A percentile compares a stretch with the other conserved stretches of the same genome.
These are phyloP conservation scores for Musa troglodytarum DNA, from an alignment of 176 grass and related monocot genomes.

Conservation along the genomic window DNA sequence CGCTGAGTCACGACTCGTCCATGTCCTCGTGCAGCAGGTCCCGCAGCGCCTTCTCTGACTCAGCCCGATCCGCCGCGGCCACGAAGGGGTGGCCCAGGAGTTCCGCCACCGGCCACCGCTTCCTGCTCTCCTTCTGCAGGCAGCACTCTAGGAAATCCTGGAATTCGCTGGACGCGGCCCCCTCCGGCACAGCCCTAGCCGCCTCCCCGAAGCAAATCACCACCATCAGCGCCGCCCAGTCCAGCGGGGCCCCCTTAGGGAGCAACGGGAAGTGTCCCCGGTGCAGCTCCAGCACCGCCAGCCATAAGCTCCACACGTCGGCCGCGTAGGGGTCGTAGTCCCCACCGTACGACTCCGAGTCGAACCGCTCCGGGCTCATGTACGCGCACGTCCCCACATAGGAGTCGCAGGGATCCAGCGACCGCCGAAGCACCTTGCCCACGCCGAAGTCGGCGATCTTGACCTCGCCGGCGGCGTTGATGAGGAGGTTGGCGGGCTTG, in stretches of 20 bases:
- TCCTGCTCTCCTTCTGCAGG: constrained; percentile 64
- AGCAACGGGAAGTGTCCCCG: constrained; percentile 81
- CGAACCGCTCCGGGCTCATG: constrained; percentile 87
- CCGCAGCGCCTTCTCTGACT: constrained; percentile 26
- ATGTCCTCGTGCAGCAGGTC: constrained; percentile 12
- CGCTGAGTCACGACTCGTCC: not conserved
- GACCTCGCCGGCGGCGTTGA: constrained; percentile 47
- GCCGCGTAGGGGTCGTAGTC: constrained; percentile 91
- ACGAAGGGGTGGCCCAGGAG: constrained; percentile 68
- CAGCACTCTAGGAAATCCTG: constrained; percentile 61
- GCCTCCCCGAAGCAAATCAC: constrained; percentile 83
- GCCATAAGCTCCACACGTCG: constrained; percentile 77
- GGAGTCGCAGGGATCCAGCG: constrained; percentile 63
- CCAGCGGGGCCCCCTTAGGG: constrained; percentile 51
- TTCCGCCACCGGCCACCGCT: constrained; percentile 57
- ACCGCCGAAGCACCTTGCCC: constrained; percentile 57
- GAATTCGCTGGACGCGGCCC: constrained; percentile 51
- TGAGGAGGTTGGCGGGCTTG: constrained; percentile 70
- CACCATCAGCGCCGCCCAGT: constrained; percentile 86
- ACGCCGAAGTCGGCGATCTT: constrained; percentile 85
- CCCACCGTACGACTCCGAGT: constrained; percentile 57
- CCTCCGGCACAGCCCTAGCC: constrained; percentile 31
- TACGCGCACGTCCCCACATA: constrained; percentile 83
- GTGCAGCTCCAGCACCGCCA: constrained; percentile 65
- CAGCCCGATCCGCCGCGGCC: constrained; percentile 37